Percentiles rank a stretch among this genome's conserved stretches.
phyloP scores from a whole-genome alignment of 2,329 filamentous ascomycete genomes.

The Huntiella moniliformis region DNA sequence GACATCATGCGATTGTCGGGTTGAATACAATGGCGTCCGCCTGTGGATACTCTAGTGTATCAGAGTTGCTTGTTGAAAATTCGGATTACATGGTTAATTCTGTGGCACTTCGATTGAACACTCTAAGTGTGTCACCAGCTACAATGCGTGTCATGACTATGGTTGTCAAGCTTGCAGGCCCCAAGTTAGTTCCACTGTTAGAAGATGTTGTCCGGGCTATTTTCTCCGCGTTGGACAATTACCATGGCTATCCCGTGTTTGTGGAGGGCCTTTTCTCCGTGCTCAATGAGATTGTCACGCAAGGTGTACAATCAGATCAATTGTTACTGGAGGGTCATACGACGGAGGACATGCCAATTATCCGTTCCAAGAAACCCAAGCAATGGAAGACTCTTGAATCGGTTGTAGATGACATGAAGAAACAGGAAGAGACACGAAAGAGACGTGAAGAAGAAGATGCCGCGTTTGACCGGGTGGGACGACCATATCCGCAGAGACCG shows the following conservation, averaged over 20 bases:
- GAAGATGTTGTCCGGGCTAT: slow-evolving; percentile 84
- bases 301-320: slow-evolving; percentile 46
- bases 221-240: slow-evolving; percentile 83
- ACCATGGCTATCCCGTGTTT: slow-evolving; percentile 75
- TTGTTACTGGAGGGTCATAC: slow-evolving; percentile 26
- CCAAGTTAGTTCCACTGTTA: slow-evolving; percentile 64
- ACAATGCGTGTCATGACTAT: slow-evolving; percentile 80
- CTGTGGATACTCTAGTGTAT: slow-evolving; percentile 57
- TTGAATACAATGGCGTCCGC: slow-evolving; percentile 61
- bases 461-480: slow-evolving; percentile 15
- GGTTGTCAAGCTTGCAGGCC: slow-evolving; percentile 81
- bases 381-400: slow-evolving; percentile 22
- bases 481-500: slow-evolving; percentile 19
- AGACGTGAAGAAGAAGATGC: slow-evolving; percentile 21
- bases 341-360: slow-evolving; percentile 17
- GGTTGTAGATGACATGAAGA: slow-evolving; percentile 41
- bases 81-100: slow-evolving; percentile 95
- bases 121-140: slow-evolving; percentile 79
- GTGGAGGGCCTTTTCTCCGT: slow-evolving; percentile 75
- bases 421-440: slow-evolving; percentile 24
- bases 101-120: slow-evolving; percentile 71
- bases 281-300: slow-evolving; percentile 63
- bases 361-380: slow-evolving; percentile 25
- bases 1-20: slow-evolving; percentile 64
- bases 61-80: slow-evolving; percentile 69